phyloP scores from a whole-genome alignment of 352 stramenopile genomes.

The Phytophthora gonapodyides region DNA sequence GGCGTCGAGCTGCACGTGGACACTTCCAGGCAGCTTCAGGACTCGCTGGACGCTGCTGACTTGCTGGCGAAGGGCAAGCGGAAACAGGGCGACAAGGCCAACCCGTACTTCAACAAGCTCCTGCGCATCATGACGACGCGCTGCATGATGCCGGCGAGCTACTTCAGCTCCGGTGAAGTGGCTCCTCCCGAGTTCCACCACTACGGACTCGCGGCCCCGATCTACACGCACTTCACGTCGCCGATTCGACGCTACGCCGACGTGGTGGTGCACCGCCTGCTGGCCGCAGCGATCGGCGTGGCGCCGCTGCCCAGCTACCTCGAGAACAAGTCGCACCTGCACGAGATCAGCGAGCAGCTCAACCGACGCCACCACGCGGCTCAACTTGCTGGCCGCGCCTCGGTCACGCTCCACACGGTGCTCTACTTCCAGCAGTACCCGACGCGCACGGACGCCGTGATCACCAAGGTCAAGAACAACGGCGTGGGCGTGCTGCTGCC shows the following conservation, averaged over 20 bases:
- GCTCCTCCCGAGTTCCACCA: conserved; percentile 97
- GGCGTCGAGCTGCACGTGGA: conserved; percentile 82
- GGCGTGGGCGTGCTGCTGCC: conserved; percentile 96
- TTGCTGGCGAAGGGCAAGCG: conserved; percentile 43
- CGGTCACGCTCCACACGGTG: conserved; percentile 96
- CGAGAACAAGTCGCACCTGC: conserved; percentile 93
- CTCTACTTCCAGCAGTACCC: conserved; percentile 96
- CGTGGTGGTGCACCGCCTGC: conserved; percentile 97
- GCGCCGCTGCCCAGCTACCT: conserved; percentile 94
- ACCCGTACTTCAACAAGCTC: conserved; percentile 99
- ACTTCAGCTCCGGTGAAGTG: conserved; percentile 98
- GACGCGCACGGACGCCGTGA: conserved; percentile 89
- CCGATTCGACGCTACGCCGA: conserved; percentile 98
- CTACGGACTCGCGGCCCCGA: conserved; percentile 97
- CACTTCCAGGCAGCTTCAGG: conserved; percentile 80
- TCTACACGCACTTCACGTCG: conserved; percentile 99
- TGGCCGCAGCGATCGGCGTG: conserved; percentile 97
- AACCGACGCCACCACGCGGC: conserved; percentile 97
- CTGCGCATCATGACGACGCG: conserved; percentile 96
- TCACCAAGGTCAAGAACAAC: conserved; percentile 96
- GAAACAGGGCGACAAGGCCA: conserved; percentile 50
- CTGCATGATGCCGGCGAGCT: conserved; percentile 99
- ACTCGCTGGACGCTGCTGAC: conserved; percentile 82
- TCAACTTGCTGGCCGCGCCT: conserved; percentile 96
- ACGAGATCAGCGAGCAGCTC: conserved; percentile 97